These are phyloP conservation scores for Aspergillus campestris DNA, from an alignment of 495 filamentous ascomycete genomes.

Conservation along the genomic window DNA sequence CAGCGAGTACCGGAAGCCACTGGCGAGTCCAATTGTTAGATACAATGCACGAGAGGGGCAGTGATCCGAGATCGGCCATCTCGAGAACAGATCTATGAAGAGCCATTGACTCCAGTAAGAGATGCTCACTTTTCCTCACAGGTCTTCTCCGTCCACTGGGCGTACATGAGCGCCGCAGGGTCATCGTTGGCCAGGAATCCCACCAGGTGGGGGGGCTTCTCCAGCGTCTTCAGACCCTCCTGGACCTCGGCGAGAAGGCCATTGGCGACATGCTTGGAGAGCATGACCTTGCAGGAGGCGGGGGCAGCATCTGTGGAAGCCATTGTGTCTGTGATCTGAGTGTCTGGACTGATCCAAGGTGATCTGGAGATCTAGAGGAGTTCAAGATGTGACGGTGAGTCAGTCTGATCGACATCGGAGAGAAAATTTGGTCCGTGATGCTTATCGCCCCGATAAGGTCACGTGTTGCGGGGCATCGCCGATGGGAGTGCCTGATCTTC, in stretches of 20 bases:
- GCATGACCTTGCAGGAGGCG: slow-evolving; percentile 82
- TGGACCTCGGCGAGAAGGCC: slow-evolving; percentile 68
- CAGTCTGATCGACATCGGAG: too few relatives aligned
- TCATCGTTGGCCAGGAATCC: slow-evolving; percentile 90
- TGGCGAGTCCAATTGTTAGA: slow-evolving; percentile 27
- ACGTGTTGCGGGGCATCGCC: too few relatives aligned
- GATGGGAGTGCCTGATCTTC: too few relatives aligned
- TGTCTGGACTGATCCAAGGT: too few relatives aligned
- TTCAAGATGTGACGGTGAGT: too few relatives aligned
- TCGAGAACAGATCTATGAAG: not conserved
- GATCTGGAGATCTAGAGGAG: too few relatives aligned
- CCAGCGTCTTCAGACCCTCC: slow-evolving; percentile 58
- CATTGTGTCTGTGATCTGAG: too few relatives aligned
- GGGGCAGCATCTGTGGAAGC: slow-evolving; percentile 23
- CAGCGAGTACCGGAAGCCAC: slow-evolving; percentile 83
- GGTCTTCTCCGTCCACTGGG: slow-evolving; percentile 94
- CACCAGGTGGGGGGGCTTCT: slow-evolving; percentile 65
- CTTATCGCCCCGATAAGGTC: too few relatives aligned
- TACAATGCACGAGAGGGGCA: slow-evolving; percentile 1
- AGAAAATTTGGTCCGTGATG: too few relatives aligned
- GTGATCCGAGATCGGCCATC: slow-evolving; percentile 5
- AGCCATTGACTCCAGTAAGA: slow-evolving; percentile 11
- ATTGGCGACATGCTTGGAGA: slow-evolving; percentile 77
- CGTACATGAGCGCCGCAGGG: slow-evolving; percentile 85
- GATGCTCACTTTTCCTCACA: slow-evolving; percentile 79